Evolutionary conservation across 768 basidiomycete species (phyloP).

Genomic region (Punctularia strigosozonata): DNA sequence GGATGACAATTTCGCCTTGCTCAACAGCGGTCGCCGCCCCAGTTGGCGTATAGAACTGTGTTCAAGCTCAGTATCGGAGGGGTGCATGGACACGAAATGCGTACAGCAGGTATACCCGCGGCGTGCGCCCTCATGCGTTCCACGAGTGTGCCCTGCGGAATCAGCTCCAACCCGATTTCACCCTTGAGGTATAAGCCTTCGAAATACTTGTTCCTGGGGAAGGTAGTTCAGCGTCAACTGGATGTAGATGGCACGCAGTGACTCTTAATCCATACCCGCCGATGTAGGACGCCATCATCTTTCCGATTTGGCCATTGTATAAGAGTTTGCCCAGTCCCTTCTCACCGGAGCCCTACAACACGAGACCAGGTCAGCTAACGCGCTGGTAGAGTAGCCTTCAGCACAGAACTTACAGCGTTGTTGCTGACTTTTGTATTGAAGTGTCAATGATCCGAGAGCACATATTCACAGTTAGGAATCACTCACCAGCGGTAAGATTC

Average conservation of each 20-base stretch:
- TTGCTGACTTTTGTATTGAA: too few species aligned
- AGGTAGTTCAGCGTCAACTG: background rate
- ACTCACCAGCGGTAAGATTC: constrained; percentile 65
- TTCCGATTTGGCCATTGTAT: constrained; percentile 63
- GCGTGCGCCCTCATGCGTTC: constrained; percentile 85
- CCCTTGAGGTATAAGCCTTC: constrained; percentile 74
- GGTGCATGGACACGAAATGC: too few species aligned
- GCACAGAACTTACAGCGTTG: too few species aligned
- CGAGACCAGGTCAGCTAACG: background rate
- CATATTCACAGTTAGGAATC: too few species aligned
- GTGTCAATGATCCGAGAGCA: too few species aligned
- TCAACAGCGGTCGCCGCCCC: constrained; percentile 81
- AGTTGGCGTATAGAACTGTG: constrained; percentile 89
- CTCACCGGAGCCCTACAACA: background rate
- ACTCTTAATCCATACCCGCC: constrained; percentile 44
- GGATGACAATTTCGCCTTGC: constrained; percentile 64
- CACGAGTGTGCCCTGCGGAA: constrained; percentile 84
- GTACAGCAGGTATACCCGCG: constrained; percentile 85
- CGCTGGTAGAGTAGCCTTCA: too few species aligned
- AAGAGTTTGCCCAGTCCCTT: constrained; percentile 51
- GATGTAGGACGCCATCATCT: constrained; percentile 83
- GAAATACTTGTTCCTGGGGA: constrained; percentile 69
- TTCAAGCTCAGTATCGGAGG: too few species aligned
- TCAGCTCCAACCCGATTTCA: constrained; percentile 74
- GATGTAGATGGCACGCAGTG: background rate